Base-by-base conservation (phyloP, 306 rosid species). In the Rosa rugosa region DNA sequence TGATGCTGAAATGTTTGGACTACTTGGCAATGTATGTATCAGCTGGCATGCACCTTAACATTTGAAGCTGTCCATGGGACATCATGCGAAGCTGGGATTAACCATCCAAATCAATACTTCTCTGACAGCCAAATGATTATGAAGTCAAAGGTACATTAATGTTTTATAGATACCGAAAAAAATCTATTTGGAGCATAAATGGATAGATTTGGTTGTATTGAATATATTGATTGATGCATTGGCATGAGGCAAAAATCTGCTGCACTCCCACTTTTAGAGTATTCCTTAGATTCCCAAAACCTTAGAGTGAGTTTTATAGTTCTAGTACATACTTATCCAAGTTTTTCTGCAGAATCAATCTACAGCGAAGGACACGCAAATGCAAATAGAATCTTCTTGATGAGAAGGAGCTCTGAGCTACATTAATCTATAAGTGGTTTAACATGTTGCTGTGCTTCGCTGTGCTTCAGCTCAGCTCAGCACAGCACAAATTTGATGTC, bases 71-170 rank as follows among this genome's bases (percentile, higher is more conserved):
- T 91, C 53, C 97, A 92, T 81, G 91, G 85, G 69, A 64, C 85
- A 73, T 82, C 91, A 13, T 87, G 93, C 69, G 97, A 95, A 79
- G 83, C 97, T n/a, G 99, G 99, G 86, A 91, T 95, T 83, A 92
- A 93, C 85, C 99, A 95, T 90, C 98, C 99, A 73, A 95, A 92
- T 87, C 98, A 92, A 81, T 95, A 95, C 87, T 92, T 95, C 83
- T 85, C 80, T 74, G 99, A 93, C 80, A 93, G 99, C 79, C 93
- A 83, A 83, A 87, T 85, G 78, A 79, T 92, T 75, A 76, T 90
- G 73, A 77, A 88, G 67, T 77, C 80, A 4, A 88, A 91, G 98
- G 98, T 95, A 79, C 80, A 31, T 9, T 63, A 31, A 27, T 27
- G 13, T 13, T 45, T 75, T 25, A 5, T 18, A 25, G 18, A 14